Conservation (phyloP, 352 stramenopile species). For the Phytophthora quininea region DNA sequence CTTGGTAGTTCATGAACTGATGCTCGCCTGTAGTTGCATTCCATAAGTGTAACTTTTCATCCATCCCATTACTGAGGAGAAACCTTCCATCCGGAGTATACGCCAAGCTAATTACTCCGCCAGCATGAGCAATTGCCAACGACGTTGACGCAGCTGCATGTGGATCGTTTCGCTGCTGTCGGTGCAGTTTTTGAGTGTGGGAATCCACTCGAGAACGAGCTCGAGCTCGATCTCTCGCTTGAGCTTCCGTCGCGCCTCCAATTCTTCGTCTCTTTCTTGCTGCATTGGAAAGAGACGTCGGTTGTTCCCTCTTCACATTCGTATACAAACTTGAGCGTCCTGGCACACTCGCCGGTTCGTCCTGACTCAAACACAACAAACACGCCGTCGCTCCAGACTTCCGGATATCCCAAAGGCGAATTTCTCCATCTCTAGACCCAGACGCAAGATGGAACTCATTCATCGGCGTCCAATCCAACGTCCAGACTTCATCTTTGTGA, state of each 20-base stretch:
- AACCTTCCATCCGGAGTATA: constrained; percentile 74
- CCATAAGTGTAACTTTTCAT: constrained; percentile 75
- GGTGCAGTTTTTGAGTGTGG: constrained; percentile 17
- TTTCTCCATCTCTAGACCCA: constrained; percentile 61
- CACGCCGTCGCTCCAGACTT: constrained; percentile 83
- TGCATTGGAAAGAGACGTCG: constrained; percentile 38
- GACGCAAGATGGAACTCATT: constrained; percentile 80
- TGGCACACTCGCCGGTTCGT: constrained; percentile 57
- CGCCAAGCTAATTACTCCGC: constrained; percentile 59
- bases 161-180: constrained; percentile 49
- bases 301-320: constrained; percentile 45
- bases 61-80: constrained; percentile 63
- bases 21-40: constrained; percentile 59
- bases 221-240: constrained; percentile 30
- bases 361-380: constrained; percentile 79
- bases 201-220: constrained; percentile 17
- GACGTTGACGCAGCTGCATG: constrained; percentile 60
- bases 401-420: constrained; percentile 89
- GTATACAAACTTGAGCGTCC: constrained; percentile 59
- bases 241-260: constrained; percentile 25
- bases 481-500: constrained; percentile 80
- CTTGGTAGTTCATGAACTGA: constrained; percentile 76
- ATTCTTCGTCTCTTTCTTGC: constrained; percentile 40
- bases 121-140: constrained; percentile 52
- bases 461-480: constrained; percentile 70